These are phyloP conservation scores for Posidonia oceanica DNA, from an alignment of 116 monocot genomes.

Conservation along the genomic window DNA sequence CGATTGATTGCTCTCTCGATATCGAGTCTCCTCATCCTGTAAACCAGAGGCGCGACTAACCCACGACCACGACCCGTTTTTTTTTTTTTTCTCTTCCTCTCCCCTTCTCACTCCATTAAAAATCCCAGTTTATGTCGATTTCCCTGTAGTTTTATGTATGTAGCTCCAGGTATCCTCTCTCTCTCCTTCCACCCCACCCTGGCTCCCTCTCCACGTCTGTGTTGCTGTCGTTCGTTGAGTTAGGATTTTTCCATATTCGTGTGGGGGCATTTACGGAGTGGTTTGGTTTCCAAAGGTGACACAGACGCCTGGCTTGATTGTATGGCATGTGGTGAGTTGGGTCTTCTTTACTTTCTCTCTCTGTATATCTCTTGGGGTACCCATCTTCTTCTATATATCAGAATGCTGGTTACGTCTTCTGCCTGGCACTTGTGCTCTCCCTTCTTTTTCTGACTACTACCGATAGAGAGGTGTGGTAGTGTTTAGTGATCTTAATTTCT, in stretches of 20 bases:
- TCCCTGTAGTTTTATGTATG: neutral
- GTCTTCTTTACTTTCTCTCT: neutral
- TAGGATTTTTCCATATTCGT: neutral
- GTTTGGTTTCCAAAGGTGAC: too few relatives aligned
- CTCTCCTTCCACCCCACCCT: neutral
- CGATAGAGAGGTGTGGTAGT: neutral
- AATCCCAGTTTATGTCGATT: neutral
- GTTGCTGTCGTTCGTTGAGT: neutral
- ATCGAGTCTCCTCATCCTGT: slow-evolving; percentile 6
- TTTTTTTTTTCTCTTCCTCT: too few relatives aligned
- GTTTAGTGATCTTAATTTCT: neutral
- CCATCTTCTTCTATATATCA: neutral
- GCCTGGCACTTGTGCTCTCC: too few relatives aligned
- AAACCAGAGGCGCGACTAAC: neutral
- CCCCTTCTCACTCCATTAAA: too few relatives aligned
- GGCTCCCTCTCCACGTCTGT: neutral
- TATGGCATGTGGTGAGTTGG: too few relatives aligned
- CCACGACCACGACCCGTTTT: too few relatives aligned
- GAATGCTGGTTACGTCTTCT: too few relatives aligned
- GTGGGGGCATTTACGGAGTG: neutral
- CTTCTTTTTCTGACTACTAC: neutral
- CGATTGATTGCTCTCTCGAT: neutral
- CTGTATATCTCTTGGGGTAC: too few relatives aligned
- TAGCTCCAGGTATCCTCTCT: neutral
- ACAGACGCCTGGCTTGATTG: too few relatives aligned